Base-by-base conservation (phyloP, 2,329 filamentous ascomycete genomes). In the Calcarisporium arbuscula region DNA sequence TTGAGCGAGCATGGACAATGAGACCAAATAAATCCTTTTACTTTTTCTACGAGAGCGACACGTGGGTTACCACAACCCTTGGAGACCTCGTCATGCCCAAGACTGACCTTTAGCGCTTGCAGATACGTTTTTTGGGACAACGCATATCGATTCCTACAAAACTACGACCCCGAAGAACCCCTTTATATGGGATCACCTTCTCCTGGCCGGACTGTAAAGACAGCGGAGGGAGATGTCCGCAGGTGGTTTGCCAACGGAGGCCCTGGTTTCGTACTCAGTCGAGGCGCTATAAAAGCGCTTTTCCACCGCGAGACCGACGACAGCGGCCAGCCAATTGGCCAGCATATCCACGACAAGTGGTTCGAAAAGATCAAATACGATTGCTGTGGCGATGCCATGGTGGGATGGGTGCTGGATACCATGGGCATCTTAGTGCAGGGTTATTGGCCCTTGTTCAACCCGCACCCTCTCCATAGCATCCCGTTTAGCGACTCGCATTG, bases 31-130 rank as follows among this genome's bases (percentile, higher is more conserved):
- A 65, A 29, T 58, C 68, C 22, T 75, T 72, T 64, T 76, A 72
- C 44, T 62, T 76, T 34, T 72, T 74, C 48, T 65, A 72, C 30
- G 72, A 76, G 44, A 68, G 70, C 4, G 72, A 76, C 47, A 76
- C 72, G 31, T 73, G 62, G 17, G 22, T 25, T 25, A 14, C 22
- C 14, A 25, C 22, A 25, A 25, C 10, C 22, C 22, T 10, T 14
- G 14, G 14, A 10, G 10, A 25, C 10, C 22, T 25, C n/a, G n/a
- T n/a, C n/a, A 25, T 9, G 10, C 14, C 22, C 14, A 10, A 14
- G 10, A 14, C 22, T 25, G 22, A 25, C 22, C 14, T 25, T 9
- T 25, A 14, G 22, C 14, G 3, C 19, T 8, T 16, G 25, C 32
- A 41, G 39, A 32, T 41, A 38, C 14, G 39, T 41, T 12, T 28